Conservation (phyloP, 2,329 filamentous ascomycete genomes). For the Venturia nashicola region DNA sequence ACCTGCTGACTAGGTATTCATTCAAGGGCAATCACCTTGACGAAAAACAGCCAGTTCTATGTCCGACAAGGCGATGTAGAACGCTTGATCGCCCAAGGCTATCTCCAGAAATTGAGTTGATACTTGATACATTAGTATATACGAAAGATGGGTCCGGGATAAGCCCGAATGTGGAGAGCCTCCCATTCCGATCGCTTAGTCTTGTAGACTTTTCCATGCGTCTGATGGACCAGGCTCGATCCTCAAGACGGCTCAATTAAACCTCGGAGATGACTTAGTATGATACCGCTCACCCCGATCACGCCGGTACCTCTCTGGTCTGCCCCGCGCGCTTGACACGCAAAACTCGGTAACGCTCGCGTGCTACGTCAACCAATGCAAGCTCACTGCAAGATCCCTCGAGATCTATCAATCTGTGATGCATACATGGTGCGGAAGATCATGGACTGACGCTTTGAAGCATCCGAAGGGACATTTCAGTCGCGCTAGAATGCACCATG, state of each 20-base stretch:
- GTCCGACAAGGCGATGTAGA: slow-evolving; percentile 94
- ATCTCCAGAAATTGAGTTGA: slow-evolving; percentile 75
- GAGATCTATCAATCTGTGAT: neutral
- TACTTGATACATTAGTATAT: neutral
- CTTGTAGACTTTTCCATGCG: neutral
- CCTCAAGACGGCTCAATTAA: neutral
- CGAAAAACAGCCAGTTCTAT: slow-evolving; percentile 97
- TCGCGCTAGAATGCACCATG: neutral
- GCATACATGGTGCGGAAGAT: neutral
- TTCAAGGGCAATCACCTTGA: slow-evolving; percentile 77
- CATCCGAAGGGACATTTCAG: too few relatives aligned
- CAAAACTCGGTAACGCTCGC: neutral
- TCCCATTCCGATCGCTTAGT: neutral
- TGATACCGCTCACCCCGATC: neutral
- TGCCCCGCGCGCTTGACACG: neutral
- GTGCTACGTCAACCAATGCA: neutral
- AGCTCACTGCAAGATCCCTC: neutral
- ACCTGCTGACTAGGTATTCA: neutral
- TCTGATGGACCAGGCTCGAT: neutral
- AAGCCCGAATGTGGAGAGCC: neutral
- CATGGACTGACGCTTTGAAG: neutral
- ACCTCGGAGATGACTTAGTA: neutral
- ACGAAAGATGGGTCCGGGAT: neutral
- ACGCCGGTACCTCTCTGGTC: neutral
- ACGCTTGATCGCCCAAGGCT: slow-evolving; percentile 84